A percentile compares a stretch with the other conserved stretches of the same genome.
phyloP scores from a whole-genome alignment of 2,329 filamentous ascomycete species.

The Aspergillus tanneri region DNA sequence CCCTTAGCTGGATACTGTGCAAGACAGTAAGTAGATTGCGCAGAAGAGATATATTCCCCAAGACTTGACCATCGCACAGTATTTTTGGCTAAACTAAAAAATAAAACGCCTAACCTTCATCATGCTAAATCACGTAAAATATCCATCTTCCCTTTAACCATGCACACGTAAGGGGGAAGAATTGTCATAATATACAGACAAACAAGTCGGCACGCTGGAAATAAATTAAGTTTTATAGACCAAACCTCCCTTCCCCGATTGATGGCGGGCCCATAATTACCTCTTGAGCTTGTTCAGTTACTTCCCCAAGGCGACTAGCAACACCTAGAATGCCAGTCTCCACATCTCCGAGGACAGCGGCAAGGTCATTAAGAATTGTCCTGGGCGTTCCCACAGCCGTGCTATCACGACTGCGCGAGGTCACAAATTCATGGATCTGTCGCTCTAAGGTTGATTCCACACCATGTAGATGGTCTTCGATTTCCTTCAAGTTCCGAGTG shows the following conservation, averaged over 20 bases:
- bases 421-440: slow-evolving; percentile 57
- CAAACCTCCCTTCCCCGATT: slow-evolving; percentile 27
- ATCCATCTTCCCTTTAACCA: background rate
- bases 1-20: background rate
- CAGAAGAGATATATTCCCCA: background rate
- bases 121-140: slow-evolving; percentile 12
- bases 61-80: slow-evolving; percentile 1
- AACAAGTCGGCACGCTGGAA: background rate
- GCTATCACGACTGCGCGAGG: slow-evolving; percentile 42
- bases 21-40: background rate
- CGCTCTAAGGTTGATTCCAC: slow-evolving; percentile 62
- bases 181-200: slow-evolving; percentile 14
- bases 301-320: slow-evolving; percentile 59
- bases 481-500: slow-evolving; percentile 60
- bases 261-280: slow-evolving; percentile 49
- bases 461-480: slow-evolving; percentile 63
- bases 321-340: slow-evolving; percentile 65
- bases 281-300: slow-evolving; percentile 61
- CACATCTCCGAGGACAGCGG: slow-evolving; percentile 62
- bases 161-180: background rate
- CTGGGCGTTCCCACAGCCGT: slow-evolving; percentile 45
- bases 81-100: slow-evolving; percentile 1
- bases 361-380: slow-evolving; percentile 48
- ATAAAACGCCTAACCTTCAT: slow-evolving; percentile 11
- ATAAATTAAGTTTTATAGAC: slow-evolving; percentile 12